phyloP scores from a whole-genome alignment of 257 asterid species.

The Solanum paucissectum region DNA sequence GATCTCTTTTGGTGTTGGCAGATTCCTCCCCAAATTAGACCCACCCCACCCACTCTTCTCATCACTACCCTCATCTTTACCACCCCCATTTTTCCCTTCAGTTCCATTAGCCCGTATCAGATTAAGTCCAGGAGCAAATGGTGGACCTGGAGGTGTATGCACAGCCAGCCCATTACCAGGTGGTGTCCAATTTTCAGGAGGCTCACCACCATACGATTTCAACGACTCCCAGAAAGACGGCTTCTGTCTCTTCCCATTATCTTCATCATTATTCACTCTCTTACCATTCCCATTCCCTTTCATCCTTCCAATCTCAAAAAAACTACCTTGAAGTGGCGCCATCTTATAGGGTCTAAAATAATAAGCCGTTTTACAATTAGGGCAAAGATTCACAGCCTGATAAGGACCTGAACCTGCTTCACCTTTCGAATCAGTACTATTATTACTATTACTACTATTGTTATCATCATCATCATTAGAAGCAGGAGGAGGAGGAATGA shows the following conservation, averaged over 20 bases:
- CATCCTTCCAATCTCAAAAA: constrained; percentile 73
- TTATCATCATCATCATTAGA: not conserved
- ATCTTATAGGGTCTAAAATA: constrained; percentile 64
- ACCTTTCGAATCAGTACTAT: not conserved
- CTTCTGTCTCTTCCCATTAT: constrained; percentile 38
- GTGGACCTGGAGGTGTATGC: constrained; percentile 91
- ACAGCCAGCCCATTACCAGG: constrained; percentile 64
- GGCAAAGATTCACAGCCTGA: constrained; percentile 83
- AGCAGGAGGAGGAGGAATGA: constrained; percentile 37
- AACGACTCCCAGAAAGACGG: constrained; percentile 78
- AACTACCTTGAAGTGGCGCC: constrained; percentile 81
- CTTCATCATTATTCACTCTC: constrained; percentile 33
- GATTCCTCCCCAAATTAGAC: constrained; percentile 60
- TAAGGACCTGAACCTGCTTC: constrained; percentile 17
- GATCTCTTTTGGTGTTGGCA: constrained; percentile 93
- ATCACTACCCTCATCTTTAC: constrained; percentile 21
- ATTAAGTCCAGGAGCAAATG: constrained; percentile 80
- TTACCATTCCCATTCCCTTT: constrained; percentile 29
- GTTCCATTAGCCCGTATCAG: constrained; percentile 42
- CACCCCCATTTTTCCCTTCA: constrained; percentile 15
- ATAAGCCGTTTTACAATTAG: constrained; percentile 84
- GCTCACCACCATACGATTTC: constrained; percentile 61
- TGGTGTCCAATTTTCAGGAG: constrained; percentile 61
- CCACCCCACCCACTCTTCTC: constrained; percentile 84
- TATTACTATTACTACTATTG: not conserved